Evolutionary conservation across 331 rosid genomes (phyloP), one percentile per base, ranked within the genome.

Genomic region (Rosa hybrid): DNA sequence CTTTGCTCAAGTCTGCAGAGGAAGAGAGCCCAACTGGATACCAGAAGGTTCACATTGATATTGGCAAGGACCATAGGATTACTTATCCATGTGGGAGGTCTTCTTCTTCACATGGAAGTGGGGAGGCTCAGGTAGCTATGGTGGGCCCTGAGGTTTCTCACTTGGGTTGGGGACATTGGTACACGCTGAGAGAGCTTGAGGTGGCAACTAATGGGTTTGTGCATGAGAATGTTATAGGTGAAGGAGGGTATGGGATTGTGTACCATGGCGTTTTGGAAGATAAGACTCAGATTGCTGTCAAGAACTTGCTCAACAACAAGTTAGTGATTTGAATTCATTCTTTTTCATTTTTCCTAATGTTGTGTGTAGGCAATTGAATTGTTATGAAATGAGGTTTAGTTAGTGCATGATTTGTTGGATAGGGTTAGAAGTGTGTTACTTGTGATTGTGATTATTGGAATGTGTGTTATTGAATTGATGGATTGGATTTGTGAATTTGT

Each of bases 101-200:
- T 3, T 57, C 82, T 76, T 82, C 85, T 50, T 88, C 91, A 1
- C 88, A 87, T 73, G 79, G 90, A 6, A 82, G 84, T 69, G 88
- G 86, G 76, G 92, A 90, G 53, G 88, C 62, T 64, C 97, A 88
- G 82, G 87, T 72, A 45, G 77, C 90, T 25, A 77, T 86, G 12
- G 92, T 80, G 77, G 90, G 84, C 63, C 98, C 98, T 18, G 90
- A 88, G 73, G 98, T 93, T 84, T 93, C 98, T 14, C 98, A 93
- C 80, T 86, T 93, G 87, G 98, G 98, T 57, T 93, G 98, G 98
- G 98, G 98, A 0, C 98, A 87, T 63, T 93, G 98, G 98, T 93
- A 91, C 71, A 93, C 98, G 81, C 83, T 93, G 8, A 81, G 98
- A 75, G 98, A 93, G 83, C 92, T 93, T 5, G 98, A 93, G 79